Base-by-base conservation (phyloP, 441 rosid genomes). In the Melastoma candidum region DNA sequence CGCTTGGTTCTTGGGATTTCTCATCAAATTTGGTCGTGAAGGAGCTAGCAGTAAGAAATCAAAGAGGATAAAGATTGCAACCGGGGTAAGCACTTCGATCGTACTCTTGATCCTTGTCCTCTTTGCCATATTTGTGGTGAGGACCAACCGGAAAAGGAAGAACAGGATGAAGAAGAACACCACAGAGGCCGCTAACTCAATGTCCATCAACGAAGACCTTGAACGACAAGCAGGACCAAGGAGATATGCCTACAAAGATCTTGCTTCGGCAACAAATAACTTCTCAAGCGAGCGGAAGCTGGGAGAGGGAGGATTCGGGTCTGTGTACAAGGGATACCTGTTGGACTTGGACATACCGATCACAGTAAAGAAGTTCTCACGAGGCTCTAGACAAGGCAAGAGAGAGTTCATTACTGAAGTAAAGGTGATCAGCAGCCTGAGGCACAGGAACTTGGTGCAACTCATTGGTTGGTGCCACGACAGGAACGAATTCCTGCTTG, bases 241-340 rank as follows among this genome's bases (percentile, higher is more conserved):
- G 53, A 77, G 68, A 24, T 71, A 77, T 58, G 53, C 76, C 12
- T 70, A 63, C 41, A 44, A 60, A 14, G 72, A 77, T 25, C 74
- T 79, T 26, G 63, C 49, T 24, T 61, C 46, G 1, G 77, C 85
- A 26, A 72, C 82, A 2, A 73, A 50, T 50, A 59, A 68, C 63
- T 80, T 80, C 64, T 66, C 73, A 0, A 59, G 51, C 12, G 75
- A 41, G 2, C 74, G 78, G 57, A 80, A 80, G 80, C 65, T 77
- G 0, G 82, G 87, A 1, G 74, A 76, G 68, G 73, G 80, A 59
- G 80, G 87, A 48, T 78, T 81, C 25, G 82, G 82, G 47, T 71
- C 66, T 0, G 83, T 78, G 47, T 82, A 76, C 52, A 70, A 50
- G 58, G 83, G 79, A 26, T 69, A 66, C 47, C 56, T 70, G 45